Evolutionary conservation across 345 rosid genomes (phyloP).

Genomic region (Lumnitzera racemosa): DNA sequence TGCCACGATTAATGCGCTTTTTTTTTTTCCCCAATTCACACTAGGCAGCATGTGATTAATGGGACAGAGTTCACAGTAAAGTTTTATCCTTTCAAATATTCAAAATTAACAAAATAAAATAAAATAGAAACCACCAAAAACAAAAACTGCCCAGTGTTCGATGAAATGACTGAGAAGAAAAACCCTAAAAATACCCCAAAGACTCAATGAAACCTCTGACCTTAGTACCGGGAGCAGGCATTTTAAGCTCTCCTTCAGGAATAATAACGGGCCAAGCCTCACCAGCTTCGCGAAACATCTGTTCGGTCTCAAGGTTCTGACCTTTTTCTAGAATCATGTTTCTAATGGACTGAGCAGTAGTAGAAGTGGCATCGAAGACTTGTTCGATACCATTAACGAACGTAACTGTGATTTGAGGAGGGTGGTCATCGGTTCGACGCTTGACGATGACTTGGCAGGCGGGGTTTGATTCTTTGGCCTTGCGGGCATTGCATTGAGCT

Average conservation of each 20-base stretch:
- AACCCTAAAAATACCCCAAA: background rate
- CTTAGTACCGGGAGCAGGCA: slow-evolving; percentile 68
- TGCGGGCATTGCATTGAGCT: slow-evolving; percentile 85
- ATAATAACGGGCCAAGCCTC: slow-evolving; percentile 85
- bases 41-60: too few relatives aligned
- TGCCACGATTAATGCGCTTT: too few relatives aligned
- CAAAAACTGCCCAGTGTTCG: slow-evolving; percentile 7
- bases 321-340: slow-evolving; percentile 80
- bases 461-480: slow-evolving; percentile 87
- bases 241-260: slow-evolving; percentile 68
- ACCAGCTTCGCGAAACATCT: slow-evolving; percentile 88
- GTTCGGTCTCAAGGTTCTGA: slow-evolving; percentile 72
- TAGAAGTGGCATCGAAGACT: slow-evolving; percentile 62
- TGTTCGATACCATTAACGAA: slow-evolving; percentile 84
- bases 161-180: slow-evolving; percentile 16
- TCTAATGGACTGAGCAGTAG: slow-evolving; percentile 72
- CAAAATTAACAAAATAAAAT: too few relatives aligned
- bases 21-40: too few relatives aligned
- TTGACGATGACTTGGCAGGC: slow-evolving; percentile 71
- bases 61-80: too few relatives aligned
- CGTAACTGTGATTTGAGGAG: slow-evolving; percentile 73
- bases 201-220: slow-evolving; percentile 18
- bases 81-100: too few relatives aligned
- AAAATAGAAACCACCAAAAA: too few relatives aligned
- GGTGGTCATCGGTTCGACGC: slow-evolving; percentile 83